These are phyloP conservation scores for Suhomyces yuchorum DNA, from an alignment of 1,139 yeast genomes.

Conservation along the genomic window DNA sequence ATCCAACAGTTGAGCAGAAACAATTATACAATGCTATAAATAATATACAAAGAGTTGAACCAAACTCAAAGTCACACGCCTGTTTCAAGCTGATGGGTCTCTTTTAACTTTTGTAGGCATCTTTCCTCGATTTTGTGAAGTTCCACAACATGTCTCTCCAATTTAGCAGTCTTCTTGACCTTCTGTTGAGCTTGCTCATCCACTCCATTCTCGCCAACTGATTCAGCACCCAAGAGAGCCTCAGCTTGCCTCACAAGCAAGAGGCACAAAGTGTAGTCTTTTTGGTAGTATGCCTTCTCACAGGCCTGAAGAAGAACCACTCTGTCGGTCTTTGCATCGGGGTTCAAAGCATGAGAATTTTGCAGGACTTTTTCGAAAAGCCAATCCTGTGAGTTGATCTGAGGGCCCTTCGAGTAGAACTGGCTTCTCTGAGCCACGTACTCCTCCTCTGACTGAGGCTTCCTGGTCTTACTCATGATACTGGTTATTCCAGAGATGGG, in stretches of 20 bases:
- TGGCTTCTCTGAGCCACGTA: slow-evolving; percentile 46
- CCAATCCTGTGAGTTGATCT: slow-evolving; percentile 50
- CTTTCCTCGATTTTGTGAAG: slow-evolving; percentile 43
- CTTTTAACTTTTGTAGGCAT: slow-evolving; percentile 28
- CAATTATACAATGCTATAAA: not conserved
- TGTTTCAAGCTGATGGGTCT: not conserved
- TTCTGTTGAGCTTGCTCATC: slow-evolving; percentile 17
- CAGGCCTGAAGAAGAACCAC: slow-evolving; percentile 42
- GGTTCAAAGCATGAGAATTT: slow-evolving; percentile 22
- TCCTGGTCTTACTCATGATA: slow-evolving; percentile 31
- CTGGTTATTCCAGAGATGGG: not conserved
- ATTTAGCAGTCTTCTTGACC: slow-evolving; percentile 34
- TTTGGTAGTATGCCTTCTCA: slow-evolving; percentile 53
- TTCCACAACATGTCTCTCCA: slow-evolving; percentile 51
- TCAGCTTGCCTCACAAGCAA: slow-evolving; percentile 33
- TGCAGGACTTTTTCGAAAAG: slow-evolving; percentile 33
- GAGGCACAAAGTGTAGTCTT: slow-evolving; percentile 49
- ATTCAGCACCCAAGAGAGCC: slow-evolving; percentile 31
- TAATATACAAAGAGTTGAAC: not conserved
- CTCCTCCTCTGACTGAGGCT: slow-evolving; percentile 61
- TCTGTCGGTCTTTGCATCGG: slow-evolving; percentile 36
- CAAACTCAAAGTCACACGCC: not conserved
- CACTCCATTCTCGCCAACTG: slow-evolving; percentile 25
- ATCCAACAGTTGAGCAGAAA: not conserved
- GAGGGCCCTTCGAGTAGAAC: slow-evolving; percentile 54